Evolutionary conservation across 2,329 filamentous ascomycete genomes (phyloP), one percentile per base, ranked within the genome.

Genomic region (Gremmenia infestans): DNA sequence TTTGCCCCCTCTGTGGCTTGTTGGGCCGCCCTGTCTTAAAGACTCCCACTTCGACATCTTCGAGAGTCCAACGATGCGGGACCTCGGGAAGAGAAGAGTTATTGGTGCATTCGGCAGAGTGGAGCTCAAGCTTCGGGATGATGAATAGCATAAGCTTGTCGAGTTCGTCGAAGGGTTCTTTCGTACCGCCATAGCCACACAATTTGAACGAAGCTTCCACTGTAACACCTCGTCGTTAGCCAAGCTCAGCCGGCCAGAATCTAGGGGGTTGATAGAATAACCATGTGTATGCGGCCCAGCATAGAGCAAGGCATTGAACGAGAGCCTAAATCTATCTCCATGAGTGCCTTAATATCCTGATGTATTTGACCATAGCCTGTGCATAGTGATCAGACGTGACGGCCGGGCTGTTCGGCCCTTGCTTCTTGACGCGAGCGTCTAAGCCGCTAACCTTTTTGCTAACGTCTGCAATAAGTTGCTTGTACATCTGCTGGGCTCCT

Each of bases 11-110:
- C 46, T 56, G 50, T 9, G 53, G 54, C 28, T 56, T 56, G 15
- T 56, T 53, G 4, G 54, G 46, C 4, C 40, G 36, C 7, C 54
- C 54, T 22, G 43, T 56, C 28, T 56, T 53, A 14, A 53, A 53
- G 6, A 23, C n/a, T 9, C 54, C 46, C 4, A 56, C 54, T 37
- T 53, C 46, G 9, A 50, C 54, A 50, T 53, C 39, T 12, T 36
- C 25, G 5, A 17, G 32, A 14, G 39, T 53, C 54, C 50, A 53
- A 43, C 25, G n/a, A 25, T 46, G 17, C 6, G 43, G 19, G 8
- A 56, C 54, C 11, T 48, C 8, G 4, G 32, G 22, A 6, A 54
- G 25, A 6, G 45, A 19, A 19, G 22, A 23, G 15, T 42, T 22
- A 3, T 35, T n/a, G 19, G 42, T 17, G 3, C n/a, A 5, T 22